These are phyloP conservation scores for Achaetomiella virescens DNA, from an alignment of 495 filamentous ascomycete genomes.

Conservation along the genomic window DNA sequence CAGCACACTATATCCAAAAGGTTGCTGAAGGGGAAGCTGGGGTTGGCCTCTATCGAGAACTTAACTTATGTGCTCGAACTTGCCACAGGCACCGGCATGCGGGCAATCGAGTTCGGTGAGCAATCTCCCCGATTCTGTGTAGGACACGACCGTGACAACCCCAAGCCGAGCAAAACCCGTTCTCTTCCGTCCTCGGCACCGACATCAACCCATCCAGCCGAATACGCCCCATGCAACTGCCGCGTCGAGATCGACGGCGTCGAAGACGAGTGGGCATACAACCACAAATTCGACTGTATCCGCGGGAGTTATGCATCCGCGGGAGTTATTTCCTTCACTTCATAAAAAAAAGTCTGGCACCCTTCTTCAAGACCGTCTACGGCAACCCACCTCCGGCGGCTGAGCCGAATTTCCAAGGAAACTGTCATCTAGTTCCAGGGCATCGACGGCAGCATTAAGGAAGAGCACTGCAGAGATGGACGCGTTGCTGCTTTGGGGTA, in stretches of 20 bases:
- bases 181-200: slow-evolving; percentile 33
- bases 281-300: slow-evolving; percentile 43
- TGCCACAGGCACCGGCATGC: slow-evolving; percentile 40
- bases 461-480: slow-evolving; percentile 28
- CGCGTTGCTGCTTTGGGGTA: slow-evolving; percentile 25
- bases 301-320: slow-evolving; percentile 41
- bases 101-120: slow-evolving; percentile 39
- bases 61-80: slow-evolving; percentile 39
- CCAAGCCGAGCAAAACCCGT: slow-evolving; percentile 19
- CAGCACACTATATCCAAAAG: slow-evolving; percentile 43
- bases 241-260: slow-evolving; percentile 45
- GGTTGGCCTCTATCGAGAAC: slow-evolving; percentile 36
- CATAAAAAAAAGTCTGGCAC: slow-evolving; percentile 21
- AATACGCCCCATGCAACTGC: slow-evolving; percentile 40
- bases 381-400: slow-evolving; percentile 42
- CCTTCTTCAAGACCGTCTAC: slow-evolving; percentile 38
- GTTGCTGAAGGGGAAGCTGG: slow-evolving; percentile 38
- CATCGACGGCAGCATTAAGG: slow-evolving; percentile 24
- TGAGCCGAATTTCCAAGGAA: slow-evolving; percentile 49
- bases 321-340: slow-evolving; percentile 14
- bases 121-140: background rate
- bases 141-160: background rate
- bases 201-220: slow-evolving; percentile 47
- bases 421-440: slow-evolving; percentile 29
- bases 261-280: slow-evolving; percentile 46